Percentiles rank a stretch among this genome's conserved stretches.
phyloP scores from a whole-genome alignment of 768 basidiomycete genomes.

The Psilocybe cyanescens region DNA sequence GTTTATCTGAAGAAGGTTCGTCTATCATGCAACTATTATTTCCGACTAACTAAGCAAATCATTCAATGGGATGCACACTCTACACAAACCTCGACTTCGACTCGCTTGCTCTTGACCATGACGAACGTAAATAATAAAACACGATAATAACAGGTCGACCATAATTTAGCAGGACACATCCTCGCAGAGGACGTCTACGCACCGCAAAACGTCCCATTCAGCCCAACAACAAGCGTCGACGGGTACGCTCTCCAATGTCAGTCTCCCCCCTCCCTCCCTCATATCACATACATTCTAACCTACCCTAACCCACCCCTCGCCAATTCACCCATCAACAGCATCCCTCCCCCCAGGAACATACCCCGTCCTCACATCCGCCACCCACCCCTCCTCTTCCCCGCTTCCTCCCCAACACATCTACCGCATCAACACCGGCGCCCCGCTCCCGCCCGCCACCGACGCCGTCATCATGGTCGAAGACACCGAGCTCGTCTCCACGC shows the following conservation, averaged over 20 bases:
- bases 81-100: no score
- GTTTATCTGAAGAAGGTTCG: slow-evolving; percentile 39
- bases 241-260: slow-evolving; percentile 83
- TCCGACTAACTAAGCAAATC: no score
- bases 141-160: slow-evolving; percentile 50
- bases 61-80: no score
- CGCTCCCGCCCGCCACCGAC: slow-evolving; percentile 75
- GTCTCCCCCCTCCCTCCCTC: slow-evolving; percentile 16
- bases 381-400: slow-evolving; percentile 55
- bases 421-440: slow-evolving; percentile 87
- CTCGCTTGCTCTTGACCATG: no score
- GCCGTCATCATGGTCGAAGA: slow-evolving; percentile 94
- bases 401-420: slow-evolving; percentile 45
- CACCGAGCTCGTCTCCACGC: slow-evolving; percentile 69
- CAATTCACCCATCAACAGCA: slow-evolving; percentile 40
- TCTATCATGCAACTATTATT: slow-evolving; percentile 21
- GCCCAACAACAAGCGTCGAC: slow-evolving; percentile 81
- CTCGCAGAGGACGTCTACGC: slow-evolving; percentile 79
- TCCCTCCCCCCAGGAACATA: slow-evolving; percentile 68
- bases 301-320: no score
- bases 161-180: slow-evolving; percentile 64
- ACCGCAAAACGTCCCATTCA: slow-evolving; percentile 62
- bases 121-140: no score
- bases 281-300: neutral
- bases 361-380: slow-evolving; percentile 64